Evolutionary conservation across 176 grass and related monocot genomes (phyloP).

Genomic region (Musa beccarii): DNA sequence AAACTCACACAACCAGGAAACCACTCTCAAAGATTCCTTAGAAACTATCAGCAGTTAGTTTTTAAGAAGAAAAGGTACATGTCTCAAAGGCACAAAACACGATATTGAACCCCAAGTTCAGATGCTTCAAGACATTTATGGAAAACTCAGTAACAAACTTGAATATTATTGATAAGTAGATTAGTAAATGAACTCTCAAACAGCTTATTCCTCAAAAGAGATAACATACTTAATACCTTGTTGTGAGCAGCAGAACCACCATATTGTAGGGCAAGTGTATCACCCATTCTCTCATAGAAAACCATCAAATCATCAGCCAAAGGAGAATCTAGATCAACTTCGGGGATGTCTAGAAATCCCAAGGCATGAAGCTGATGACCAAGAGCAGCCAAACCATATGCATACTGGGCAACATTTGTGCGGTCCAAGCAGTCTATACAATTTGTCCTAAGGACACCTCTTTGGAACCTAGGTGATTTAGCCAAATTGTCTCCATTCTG

Average conservation of each 20-base stretch:
- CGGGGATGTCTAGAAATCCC: constrained; percentile 40
- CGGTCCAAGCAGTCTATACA: constrained; percentile 98
- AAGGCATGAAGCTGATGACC: constrained; percentile 70
- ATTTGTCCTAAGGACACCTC: constrained; percentile 93
- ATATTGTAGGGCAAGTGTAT: constrained; percentile 79
- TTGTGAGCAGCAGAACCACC: constrained; percentile 95
- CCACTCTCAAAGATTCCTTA: too few species aligned
- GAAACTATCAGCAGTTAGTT: too few species aligned
- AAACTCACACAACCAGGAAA: too few species aligned
- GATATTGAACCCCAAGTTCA: too few species aligned
- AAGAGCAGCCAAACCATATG: constrained; percentile 78
- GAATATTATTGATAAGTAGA: neutral
- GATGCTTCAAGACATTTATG: too few species aligned
- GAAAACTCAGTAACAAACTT: neutral
- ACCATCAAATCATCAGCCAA: constrained; percentile 75
- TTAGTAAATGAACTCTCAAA: constrained; percentile 5
- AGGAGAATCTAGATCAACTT: constrained; percentile 62
- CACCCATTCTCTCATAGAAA: constrained; percentile 93
- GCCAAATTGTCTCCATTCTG: constrained; percentile 2
- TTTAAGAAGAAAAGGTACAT: too few species aligned
- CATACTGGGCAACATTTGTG: constrained; percentile 95
- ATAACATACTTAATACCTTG: constrained; percentile 50
- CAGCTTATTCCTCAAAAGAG: neutral
- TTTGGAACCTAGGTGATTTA: constrained; percentile 52
- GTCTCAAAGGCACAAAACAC: too few species aligned